A percentile compares a stretch with the other conserved stretches of the same genome.
phyloP scores from a whole-genome alignment of 768 basidiomycete genomes.

The Trametopsis cervina region DNA sequence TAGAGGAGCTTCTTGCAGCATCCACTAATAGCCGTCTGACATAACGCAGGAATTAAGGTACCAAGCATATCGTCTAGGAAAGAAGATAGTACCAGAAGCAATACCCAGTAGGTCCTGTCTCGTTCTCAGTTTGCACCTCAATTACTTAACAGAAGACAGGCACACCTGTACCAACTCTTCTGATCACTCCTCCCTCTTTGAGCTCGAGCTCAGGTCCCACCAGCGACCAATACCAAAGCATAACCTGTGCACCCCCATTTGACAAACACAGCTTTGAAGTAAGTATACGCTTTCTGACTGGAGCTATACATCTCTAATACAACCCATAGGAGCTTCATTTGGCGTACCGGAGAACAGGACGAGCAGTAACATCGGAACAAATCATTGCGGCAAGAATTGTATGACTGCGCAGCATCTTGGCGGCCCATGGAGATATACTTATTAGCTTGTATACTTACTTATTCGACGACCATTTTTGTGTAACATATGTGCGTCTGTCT shows the following conservation, averaged over 20 bases:
- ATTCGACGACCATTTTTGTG: not conserved
- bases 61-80: conserved; percentile 6
- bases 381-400: conserved; percentile 12
- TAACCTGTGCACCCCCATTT: conserved; percentile 14
- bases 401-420: not conserved
- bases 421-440: not conserved
- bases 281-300: conserved; percentile 16
- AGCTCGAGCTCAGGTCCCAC: conserved; percentile 1
- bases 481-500: not conserved
- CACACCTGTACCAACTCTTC: not conserved
- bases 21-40: not conserved
- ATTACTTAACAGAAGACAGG: not conserved
- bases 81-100: conserved; percentile 5
- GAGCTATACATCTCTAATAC: conserved; percentile 1
- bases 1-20: not conserved
- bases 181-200: conserved; percentile 1
- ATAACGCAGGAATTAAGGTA: conserved; percentile 7
- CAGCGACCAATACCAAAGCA: conserved; percentile 12
- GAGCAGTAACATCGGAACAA: conserved; percentile 39
- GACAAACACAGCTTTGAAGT: conserved; percentile 23
- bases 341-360: conserved; percentile 33
- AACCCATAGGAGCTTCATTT: conserved; percentile 44
- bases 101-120: not conserved
- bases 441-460: not conserved
- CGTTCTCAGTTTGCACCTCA: not conserved